A percentile compares a stretch with the other conserved stretches of the same genome.
These are phyloP conservation scores for Globisporangium perplexum DNA, from an alignment of 352 stramenopile species.

Conservation along the genomic window DNA sequence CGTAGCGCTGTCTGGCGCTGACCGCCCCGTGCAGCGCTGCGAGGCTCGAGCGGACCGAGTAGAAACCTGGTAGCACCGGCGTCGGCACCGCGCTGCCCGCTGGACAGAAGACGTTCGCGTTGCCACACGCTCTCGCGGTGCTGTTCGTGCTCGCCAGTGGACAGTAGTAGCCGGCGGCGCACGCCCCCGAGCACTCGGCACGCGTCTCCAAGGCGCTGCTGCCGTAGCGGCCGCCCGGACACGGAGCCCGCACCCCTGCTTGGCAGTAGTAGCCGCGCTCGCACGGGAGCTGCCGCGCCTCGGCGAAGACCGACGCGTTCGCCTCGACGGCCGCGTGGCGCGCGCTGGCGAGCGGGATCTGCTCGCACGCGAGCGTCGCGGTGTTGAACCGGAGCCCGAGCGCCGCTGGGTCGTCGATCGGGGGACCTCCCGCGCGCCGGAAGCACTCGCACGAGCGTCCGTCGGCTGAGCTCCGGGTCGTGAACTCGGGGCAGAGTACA, in stretches of 20 bases:
- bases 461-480: constrained; percentile 35
- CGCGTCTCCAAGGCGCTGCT: constrained; percentile 23
- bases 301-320: constrained; percentile 33
- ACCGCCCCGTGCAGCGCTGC: not conserved
- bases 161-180: constrained; percentile 53
- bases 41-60: constrained; percentile 26
- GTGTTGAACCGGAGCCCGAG: constrained; percentile 37
- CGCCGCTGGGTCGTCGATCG: constrained; percentile 19
- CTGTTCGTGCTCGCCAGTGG: constrained; percentile 49
- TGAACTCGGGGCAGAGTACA: constrained; percentile 36
- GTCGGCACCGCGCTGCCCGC: constrained; percentile 44
- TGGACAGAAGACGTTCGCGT: constrained; percentile 53
- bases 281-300: constrained; percentile 42
- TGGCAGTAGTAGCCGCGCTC: constrained; percentile 60
- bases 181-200: constrained; percentile 31
- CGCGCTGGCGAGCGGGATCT: constrained; percentile 11
- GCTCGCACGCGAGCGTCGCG: constrained; percentile 18
- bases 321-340: constrained; percentile 7
- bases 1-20: constrained; percentile 2
- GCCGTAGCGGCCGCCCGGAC: constrained; percentile 45
- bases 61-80: constrained; percentile 55
- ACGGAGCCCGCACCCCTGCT: constrained; percentile 40
- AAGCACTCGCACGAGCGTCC: constrained; percentile 58
- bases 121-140: constrained; percentile 24
- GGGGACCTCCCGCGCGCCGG: constrained; percentile 33